A percentile compares a stretch with the other conserved stretches of the same genome.
Evolutionary conservation across 2,329 filamentous ascomycete species (phyloP).

Genomic region (Talaromyces sp.): DNA sequence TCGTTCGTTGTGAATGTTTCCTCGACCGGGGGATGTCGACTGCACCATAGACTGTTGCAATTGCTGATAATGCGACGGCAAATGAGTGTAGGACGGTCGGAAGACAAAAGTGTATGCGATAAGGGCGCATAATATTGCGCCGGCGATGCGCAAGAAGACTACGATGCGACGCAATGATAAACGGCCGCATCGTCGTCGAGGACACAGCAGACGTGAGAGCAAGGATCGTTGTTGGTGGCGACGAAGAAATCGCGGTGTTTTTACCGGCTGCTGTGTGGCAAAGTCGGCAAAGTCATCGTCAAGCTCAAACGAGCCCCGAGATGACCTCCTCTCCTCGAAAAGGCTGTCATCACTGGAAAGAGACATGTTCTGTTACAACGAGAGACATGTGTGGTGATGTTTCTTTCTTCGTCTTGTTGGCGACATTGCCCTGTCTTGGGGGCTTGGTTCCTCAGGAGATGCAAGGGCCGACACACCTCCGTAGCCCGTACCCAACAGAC

Average conservation of each 20-base stretch:
- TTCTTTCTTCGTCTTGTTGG: neutral
- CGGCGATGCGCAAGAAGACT: neutral
- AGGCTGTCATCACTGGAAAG: neutral
- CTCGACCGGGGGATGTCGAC: constrained; percentile 36
- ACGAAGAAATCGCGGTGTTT: neutral
- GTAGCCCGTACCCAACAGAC: too few species aligned
- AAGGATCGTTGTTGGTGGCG: neutral
- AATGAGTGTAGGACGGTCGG: constrained; percentile 53
- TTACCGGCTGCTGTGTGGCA: neutral
- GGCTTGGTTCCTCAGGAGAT: neutral
- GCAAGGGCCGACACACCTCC: too few species aligned
- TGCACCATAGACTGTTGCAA: constrained; percentile 27
- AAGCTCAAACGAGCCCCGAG: neutral
- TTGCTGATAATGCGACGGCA: constrained; percentile 48
- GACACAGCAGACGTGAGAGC: neutral
- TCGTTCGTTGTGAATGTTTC: constrained; percentile 56
- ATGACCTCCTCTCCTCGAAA: neutral
- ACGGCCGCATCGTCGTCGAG: neutral
- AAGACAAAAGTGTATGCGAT: constrained; percentile 45
- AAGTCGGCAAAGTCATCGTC: neutral
- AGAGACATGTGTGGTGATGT: neutral
- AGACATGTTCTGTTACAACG: neutral
- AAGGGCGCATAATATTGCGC: constrained; percentile 18
- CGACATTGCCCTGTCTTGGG: neutral
- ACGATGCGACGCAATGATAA: neutral